Percentiles rank a stretch among this genome's conserved stretches.
phyloP scores from a whole-genome alignment of 371 early-diverging fungal species.

The Saksenaea vasiformis region DNA sequence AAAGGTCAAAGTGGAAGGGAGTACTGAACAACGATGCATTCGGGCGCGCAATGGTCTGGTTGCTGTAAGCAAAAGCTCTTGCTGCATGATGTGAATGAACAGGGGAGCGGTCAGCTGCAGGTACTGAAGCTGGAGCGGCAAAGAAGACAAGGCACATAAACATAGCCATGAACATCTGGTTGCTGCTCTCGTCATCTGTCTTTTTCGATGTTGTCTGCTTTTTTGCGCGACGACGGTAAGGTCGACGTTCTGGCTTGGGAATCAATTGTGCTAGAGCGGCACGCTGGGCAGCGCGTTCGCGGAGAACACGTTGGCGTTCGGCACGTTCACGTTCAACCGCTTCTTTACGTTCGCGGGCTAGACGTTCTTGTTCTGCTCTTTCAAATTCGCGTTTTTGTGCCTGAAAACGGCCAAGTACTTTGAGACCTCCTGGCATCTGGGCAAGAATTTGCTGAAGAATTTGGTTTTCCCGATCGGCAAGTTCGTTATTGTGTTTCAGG shows the following conservation, averaged over 20 bases:
- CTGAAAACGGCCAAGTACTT: conserved; percentile 35
- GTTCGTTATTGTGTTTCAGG: conserved; percentile 59
- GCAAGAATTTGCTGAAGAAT: conserved; percentile 52
- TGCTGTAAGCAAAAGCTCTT: conserved; percentile 1
- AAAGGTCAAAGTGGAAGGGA: not conserved
- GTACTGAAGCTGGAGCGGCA: not conserved
- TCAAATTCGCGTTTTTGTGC: conserved; percentile 25
- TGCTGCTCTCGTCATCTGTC: conserved; percentile 8
- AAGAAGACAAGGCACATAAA: not conserved
- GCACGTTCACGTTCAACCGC: conserved; percentile 17
- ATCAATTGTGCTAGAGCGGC: conserved; percentile 25
- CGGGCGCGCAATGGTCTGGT: not conserved
- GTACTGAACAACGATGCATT: not conserved
- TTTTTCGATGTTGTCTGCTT: conserved; percentile 5
- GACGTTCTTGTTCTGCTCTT: conserved; percentile 26
- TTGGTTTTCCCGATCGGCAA: conserved; percentile 51
- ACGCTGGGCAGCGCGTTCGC: conserved; percentile 35
- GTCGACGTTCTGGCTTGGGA: conserved; percentile 17
- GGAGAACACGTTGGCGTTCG: conserved; percentile 28
- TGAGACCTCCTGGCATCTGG: conserved; percentile 60
- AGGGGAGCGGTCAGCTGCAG: not conserved
- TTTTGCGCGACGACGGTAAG: conserved; percentile 21
- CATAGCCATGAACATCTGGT: conserved; percentile 9
- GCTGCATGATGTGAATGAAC: not conserved
- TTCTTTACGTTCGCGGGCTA: conserved; percentile 24